Percentiles rank a stretch among this genome's conserved stretches.
These are phyloP conservation scores for Sporothrix protearum DNA, from an alignment of 2,329 filamentous ascomycete genomes.

Conservation along the genomic window DNA sequence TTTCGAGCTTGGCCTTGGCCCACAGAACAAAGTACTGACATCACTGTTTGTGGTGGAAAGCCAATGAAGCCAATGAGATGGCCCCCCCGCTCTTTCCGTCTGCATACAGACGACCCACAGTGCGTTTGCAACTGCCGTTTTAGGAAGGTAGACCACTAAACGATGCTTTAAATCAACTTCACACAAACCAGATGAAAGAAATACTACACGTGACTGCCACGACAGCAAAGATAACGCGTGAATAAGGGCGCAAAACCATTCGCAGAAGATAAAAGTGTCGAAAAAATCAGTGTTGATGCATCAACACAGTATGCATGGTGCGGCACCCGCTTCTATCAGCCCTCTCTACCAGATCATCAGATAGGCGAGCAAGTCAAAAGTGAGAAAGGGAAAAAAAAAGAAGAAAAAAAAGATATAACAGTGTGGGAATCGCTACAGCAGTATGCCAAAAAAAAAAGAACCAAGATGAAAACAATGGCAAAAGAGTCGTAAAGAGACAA, in stretches of 20 bases:
- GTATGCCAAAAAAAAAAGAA: neutral
- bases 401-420: neutral
- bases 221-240: neutral
- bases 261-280: no score
- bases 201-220: constrained; percentile 7
- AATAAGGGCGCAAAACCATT: neutral
- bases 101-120: neutral
- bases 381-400: no score
- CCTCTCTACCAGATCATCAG: neutral
- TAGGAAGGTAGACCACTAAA: constrained; percentile 13
- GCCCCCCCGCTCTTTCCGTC: neutral
- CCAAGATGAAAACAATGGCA: neutral
- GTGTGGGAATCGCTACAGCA: neutral
- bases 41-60: neutral
- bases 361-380: no score
- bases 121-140: constrained; percentile 8
- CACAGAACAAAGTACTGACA: constrained; percentile 15
- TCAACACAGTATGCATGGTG: neutral
- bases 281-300: neutral
- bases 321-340: neutral
- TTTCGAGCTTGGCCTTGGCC: neutral
- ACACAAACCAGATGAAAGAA: neutral
- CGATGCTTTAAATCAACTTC: neutral
- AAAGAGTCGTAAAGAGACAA: neutral
- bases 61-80: neutral